Base-by-base conservation (phyloP, 805 yeast genomes). In the Vanderwaltozyma yarrowii region DNA sequence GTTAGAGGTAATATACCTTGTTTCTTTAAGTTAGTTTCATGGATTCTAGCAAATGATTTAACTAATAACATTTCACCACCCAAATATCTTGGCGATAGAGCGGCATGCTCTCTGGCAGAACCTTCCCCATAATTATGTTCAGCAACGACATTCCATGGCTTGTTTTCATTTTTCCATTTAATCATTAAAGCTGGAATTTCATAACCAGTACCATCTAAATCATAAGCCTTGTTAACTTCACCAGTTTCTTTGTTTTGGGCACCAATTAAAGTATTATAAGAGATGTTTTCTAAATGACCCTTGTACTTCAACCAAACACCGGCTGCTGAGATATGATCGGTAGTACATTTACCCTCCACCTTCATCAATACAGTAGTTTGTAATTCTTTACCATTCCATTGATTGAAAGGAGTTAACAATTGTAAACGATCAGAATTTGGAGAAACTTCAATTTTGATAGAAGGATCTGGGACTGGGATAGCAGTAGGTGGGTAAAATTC, bases 101-200 rank as follows among this genome's bases (percentile, higher is more conserved):
- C 97, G 33, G 98, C 98, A 56, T 89, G 98, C 63, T 89, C 98
- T 74, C 98, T 83, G 24, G 98, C 96, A 35, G 96, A 88, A 53
- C 98, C 98, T 69, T 89, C 98, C 66, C 98, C 98, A 57, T 89
- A 92, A 65, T 89, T 89, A 60, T 92, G 95, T 62, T 92, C 98
- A 38, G 96, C 97, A 46, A 92, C 81, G 32, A 92, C 96, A 48
- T 78, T 73, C 98, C 98, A 89, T 16, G 94, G 92, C 51, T 82
- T 73, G 14, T 64, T 50, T 44, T 85, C 92, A 36, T 76, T 68
- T 61, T 89, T 88, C 96, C 96, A 92, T 62, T 83, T 83, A 64
- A 79, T 81, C 96, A 92, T 92, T 43, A 88, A 72, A 50, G 86
- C 96, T n/a, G 98, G 98, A 47, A 92, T 92, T 20, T 87, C 74